A percentile compares a stretch with the other conserved stretches of the same genome.
Conservation (phyloP, 495 filamentous ascomycete species). For the Talaromyces liani region DNA sequence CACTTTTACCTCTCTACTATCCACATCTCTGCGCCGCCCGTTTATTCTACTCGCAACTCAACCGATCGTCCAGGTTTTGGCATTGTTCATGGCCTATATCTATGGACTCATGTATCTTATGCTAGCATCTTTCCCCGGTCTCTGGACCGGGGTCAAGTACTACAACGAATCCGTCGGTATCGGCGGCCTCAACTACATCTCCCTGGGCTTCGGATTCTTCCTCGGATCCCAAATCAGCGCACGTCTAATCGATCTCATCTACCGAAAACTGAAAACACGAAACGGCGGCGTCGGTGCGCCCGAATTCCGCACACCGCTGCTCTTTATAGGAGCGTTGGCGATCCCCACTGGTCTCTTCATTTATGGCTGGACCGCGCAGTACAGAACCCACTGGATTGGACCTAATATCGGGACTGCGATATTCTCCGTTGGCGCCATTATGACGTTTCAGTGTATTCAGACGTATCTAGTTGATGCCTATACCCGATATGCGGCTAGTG, state of each 20-base stretch:
- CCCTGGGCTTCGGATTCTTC: slow-evolving; percentile 63
- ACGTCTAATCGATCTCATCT: slow-evolving; percentile 58
- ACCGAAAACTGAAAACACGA: slow-evolving; percentile 50
- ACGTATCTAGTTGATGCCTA: slow-evolving; percentile 76
- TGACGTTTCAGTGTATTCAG: slow-evolving; percentile 63
- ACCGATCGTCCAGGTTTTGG: slow-evolving; percentile 51
- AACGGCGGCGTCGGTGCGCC: slow-evolving; percentile 52
- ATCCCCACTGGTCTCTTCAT: slow-evolving; percentile 59
- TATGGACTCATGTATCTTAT: slow-evolving; percentile 71
- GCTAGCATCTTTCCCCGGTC: slow-evolving; percentile 57
- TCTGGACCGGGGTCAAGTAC: slow-evolving; percentile 45
- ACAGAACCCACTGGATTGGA: slow-evolving; percentile 58
- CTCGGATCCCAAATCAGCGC: slow-evolving; percentile 56
- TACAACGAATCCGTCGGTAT: slow-evolving; percentile 57
- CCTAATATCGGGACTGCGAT: slow-evolving; percentile 62
- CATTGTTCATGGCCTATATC: slow-evolving; percentile 58
- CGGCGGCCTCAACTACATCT: slow-evolving; percentile 63
- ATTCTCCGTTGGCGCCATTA: slow-evolving; percentile 52
- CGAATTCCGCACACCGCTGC: slow-evolving; percentile 63
- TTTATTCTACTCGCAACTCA: slow-evolving; percentile 54
- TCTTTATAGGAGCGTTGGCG: slow-evolving; percentile 48
- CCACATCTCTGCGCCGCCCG: slow-evolving; percentile 42
- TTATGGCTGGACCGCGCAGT: slow-evolving; percentile 66
- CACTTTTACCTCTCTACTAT: slow-evolving; percentile 33
- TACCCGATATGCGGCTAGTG: slow-evolving; percentile 65